These are phyloP conservation scores for Saccharomycodes ludwigii DNA, from an alignment of 805 yeast species.

Conservation along the genomic window DNA sequence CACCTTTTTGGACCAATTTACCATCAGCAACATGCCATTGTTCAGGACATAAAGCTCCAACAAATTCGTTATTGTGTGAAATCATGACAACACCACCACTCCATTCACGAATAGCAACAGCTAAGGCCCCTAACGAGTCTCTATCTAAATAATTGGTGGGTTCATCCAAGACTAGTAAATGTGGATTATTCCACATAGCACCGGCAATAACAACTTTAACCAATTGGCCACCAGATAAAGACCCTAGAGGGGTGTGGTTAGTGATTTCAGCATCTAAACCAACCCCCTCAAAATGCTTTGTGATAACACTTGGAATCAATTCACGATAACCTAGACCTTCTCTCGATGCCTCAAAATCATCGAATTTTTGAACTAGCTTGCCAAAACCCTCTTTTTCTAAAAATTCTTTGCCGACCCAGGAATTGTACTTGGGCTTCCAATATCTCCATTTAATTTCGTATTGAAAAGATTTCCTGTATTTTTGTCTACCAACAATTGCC, in stretches of 20 bases:
- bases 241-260: constrained; percentile 94
- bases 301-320: constrained; percentile 77
- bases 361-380: constrained; percentile 89
- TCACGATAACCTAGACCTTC: constrained; percentile 99
- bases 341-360: constrained; percentile 98
- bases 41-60: constrained; percentile 95
- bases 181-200: constrained; percentile 99
- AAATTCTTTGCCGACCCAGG: constrained; percentile 82
- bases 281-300: constrained; percentile 94
- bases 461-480: constrained; percentile 91
- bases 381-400: constrained; percentile 76
- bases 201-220: constrained; percentile 98
- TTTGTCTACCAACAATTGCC: constrained; percentile 95
- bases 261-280: constrained; percentile 98
- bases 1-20: constrained; percentile 72
- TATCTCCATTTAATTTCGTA: constrained; percentile 90
- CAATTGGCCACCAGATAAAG: constrained; percentile 94
- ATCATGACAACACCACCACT: constrained; percentile 97
- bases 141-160: constrained; percentile 97
- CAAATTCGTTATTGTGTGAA: constrained; percentile 94
- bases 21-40: constrained; percentile 97
- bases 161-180: constrained; percentile 89
- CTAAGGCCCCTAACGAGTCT: constrained; percentile 95
- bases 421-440: constrained; percentile 86
- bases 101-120: constrained; percentile 97